Evolutionary conservation across 2,329 filamentous ascomycete species (phyloP).

Genomic region (Colletotrichum sp.): DNA sequence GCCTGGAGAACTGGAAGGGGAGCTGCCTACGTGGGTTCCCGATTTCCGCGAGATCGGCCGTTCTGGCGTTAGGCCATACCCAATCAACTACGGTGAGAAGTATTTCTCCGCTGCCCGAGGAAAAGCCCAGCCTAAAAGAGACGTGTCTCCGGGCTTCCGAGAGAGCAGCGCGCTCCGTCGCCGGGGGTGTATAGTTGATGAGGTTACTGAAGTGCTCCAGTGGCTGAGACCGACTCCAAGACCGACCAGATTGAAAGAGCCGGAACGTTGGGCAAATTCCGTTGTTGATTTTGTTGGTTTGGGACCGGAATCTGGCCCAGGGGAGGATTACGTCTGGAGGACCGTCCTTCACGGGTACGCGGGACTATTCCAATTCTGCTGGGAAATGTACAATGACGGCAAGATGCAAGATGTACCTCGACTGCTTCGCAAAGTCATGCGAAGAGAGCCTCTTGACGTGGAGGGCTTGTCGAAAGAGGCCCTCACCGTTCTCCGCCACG

Average conservation of each 20-base stretch:
- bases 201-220: neutral
- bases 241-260: too few species aligned
- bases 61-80: neutral
- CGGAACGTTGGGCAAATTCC: accelerated
- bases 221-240: too few species aligned
- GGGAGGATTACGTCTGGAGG: neutral
- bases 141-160: neutral
- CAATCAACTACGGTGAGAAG: neutral
- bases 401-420: neutral
- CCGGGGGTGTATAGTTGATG: neutral
- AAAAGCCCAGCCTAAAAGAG: accelerated
- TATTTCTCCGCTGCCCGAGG: neutral
- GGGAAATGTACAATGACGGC: neutral
- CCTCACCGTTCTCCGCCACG: accelerated
- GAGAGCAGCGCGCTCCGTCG: neutral
- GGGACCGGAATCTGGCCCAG: neutral
- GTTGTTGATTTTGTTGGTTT: neutral
- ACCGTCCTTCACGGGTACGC: accelerated
- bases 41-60: slow-evolving; percentile 14
- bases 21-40: slow-evolving; percentile 22
- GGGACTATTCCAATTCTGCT: accelerated
- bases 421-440: neutral
- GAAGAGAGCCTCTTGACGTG: neutral
- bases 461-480: accelerated
- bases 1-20: neutral